A percentile compares a stretch with the other conserved stretches of the same genome.
Evolutionary conservation across 768 basidiomycete genomes (phyloP).

Genomic region (Naganishia vishniacii): DNA sequence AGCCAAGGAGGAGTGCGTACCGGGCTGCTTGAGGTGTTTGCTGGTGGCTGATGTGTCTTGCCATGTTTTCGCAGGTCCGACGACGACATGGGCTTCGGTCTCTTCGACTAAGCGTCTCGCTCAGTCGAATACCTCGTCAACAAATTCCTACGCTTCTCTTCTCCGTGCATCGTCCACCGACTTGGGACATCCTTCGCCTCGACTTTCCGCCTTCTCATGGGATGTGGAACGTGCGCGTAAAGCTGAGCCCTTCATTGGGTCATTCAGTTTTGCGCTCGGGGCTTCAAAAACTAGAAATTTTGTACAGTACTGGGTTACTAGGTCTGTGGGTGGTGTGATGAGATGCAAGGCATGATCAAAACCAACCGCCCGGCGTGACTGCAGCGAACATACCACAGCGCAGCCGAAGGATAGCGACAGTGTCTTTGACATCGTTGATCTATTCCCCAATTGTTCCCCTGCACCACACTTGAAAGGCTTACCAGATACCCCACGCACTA

Average conservation of each 20-base stretch:
- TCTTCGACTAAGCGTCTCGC: conserved; percentile 42
- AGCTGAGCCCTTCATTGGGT: conserved; percentile 21
- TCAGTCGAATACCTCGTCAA: too few relatives aligned
- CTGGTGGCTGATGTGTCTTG: not conserved
- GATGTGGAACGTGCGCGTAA: not conserved
- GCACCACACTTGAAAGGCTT: too few relatives aligned
- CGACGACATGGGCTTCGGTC: conserved; percentile 40
- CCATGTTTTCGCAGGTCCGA: conserved; percentile 9
- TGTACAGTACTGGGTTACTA: not conserved
- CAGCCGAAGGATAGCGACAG: too few relatives aligned
- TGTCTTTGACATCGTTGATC: too few relatives aligned
- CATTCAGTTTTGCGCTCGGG: not conserved
- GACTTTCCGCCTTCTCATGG: not conserved
- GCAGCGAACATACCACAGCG: too few relatives aligned
- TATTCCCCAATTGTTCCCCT: too few relatives aligned
- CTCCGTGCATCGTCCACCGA: too few relatives aligned
- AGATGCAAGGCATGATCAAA: conserved; percentile 18
- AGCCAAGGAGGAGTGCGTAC: conserved; percentile 46
- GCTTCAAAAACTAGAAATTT: conserved; percentile 1
- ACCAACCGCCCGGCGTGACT: not conserved
- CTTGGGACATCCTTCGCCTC: not conserved
- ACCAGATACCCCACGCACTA: too few relatives aligned
- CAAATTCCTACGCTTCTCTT: not conserved
- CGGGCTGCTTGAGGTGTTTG: not conserved
- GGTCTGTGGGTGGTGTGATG: conserved; percentile 10